Conservation (phyloP, 1,139 yeast species). For the Pichia inconspicua region DNA sequence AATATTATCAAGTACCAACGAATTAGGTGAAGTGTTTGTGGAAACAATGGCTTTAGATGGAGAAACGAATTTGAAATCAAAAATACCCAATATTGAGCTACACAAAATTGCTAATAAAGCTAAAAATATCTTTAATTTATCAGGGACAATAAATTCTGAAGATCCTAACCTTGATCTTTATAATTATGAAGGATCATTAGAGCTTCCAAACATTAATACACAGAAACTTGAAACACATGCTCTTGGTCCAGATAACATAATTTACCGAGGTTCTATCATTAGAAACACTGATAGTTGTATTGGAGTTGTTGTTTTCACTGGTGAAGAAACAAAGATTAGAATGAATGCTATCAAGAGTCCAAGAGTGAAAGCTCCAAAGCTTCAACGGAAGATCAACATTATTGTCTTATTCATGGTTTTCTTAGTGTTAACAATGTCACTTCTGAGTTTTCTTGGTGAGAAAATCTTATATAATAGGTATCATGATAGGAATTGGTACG, state of each 20-base stretch:
- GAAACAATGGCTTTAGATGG: slow-evolving; percentile 99
- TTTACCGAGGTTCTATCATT: slow-evolving; percentile 81
- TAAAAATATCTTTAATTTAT: slow-evolving; percentile 41
- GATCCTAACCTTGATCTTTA: slow-evolving; percentile 89
- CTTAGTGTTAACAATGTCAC: slow-evolving; percentile 65
- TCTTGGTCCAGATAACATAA: slow-evolving; percentile 68
- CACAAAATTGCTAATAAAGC: slow-evolving; percentile 44
- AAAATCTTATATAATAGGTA: slow-evolving; percentile 41
- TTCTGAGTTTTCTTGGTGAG: slow-evolving; percentile 79
- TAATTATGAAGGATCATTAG: slow-evolving; percentile 77
- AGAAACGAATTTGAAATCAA: slow-evolving; percentile 82
- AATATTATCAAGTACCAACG: slow-evolving; percentile 57
- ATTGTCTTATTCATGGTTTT: slow-evolving; percentile 84
- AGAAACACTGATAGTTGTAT: slow-evolving; percentile 69
- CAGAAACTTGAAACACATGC: slow-evolving; percentile 39
- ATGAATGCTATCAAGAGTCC: slow-evolving; percentile 91
- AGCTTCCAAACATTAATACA: slow-evolving; percentile 24
- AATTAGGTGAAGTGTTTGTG: slow-evolving; percentile 67
- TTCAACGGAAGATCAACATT: slow-evolving; percentile 73
- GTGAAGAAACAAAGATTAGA: slow-evolving; percentile 92
- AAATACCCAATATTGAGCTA: slow-evolving; percentile 57
- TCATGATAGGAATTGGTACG: slow-evolving; percentile 62
- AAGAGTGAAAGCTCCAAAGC: slow-evolving; percentile 85
- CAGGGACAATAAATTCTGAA: slow-evolving; percentile 59
- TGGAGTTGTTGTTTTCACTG: slow-evolving; percentile 85